Conservation (phyloP, 2,329 filamentous ascomycete genomes). For the Fusarium praegraminearum region DNA sequence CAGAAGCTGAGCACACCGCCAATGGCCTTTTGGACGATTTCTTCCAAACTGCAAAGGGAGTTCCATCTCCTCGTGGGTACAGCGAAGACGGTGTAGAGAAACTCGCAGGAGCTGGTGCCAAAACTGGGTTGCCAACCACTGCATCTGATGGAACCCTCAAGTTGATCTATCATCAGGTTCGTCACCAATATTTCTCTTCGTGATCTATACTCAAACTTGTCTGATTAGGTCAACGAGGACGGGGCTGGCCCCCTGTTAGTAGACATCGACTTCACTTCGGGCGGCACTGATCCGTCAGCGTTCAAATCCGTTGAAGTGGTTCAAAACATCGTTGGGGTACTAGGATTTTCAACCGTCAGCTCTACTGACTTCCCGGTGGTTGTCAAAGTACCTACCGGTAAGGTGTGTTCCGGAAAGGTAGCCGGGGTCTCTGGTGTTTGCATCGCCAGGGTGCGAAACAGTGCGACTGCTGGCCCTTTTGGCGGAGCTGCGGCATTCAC, state of each 20-base stretch:
- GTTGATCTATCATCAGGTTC: conserved; percentile 21
- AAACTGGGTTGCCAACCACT: neutral
- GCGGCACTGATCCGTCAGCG: conserved; percentile 7
- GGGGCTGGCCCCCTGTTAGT: conserved; percentile 5
- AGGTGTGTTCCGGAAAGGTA: conserved; percentile 4
- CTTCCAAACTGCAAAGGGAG: conserved; percentile 10
- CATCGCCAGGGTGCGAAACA: conserved; percentile 16
- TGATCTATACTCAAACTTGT: neutral
- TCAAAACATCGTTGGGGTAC: conserved; percentile 11
- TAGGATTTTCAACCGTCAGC: conserved; percentile 11
- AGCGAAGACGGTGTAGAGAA: conserved; percentile 4
- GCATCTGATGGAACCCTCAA: conserved; percentile 14
- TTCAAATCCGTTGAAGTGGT: conserved; percentile 5
- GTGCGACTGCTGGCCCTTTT: conserved; percentile 15
- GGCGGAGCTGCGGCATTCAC: conserved; percentile 13
- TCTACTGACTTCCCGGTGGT: conserved; percentile 12
- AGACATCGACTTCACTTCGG: conserved; percentile 11
- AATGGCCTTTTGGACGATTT: conserved; percentile 14
- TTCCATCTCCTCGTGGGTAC: conserved; percentile 15
- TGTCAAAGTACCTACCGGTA: conserved; percentile 1
- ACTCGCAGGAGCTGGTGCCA: neutral
- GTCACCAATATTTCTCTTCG: neutral
- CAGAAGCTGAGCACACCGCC: neutral
- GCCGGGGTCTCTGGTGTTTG: conserved; percentile 11
- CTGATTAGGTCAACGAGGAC: conserved; percentile 6